These are phyloP conservation scores for Colletotrichum kahawae DNA, from an alignment of 2,329 filamentous ascomycete genomes.

Conservation along the genomic window DNA sequence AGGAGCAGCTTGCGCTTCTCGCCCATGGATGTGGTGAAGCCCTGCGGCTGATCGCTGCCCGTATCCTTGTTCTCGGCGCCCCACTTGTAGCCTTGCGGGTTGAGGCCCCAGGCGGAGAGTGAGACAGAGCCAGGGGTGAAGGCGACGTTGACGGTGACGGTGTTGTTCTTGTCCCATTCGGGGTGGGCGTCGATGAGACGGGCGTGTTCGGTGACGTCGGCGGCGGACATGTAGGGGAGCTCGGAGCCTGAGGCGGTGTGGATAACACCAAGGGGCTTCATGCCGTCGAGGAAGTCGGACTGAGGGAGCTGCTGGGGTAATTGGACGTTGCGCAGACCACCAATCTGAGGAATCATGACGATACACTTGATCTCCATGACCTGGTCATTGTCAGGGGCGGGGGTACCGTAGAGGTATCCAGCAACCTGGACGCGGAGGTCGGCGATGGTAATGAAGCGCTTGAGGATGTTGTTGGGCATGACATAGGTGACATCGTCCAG, in stretches of 20 bases:
- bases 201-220: conserved; percentile 93
- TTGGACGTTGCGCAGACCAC: conserved; percentile 89
- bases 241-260: conserved; percentile 96
- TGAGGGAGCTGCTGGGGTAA: conserved; percentile 88
- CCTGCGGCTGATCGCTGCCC: conserved; percentile 89
- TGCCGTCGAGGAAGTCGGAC: conserved; percentile 83
- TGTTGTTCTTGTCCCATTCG: conserved; percentile 83
- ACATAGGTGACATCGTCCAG: conserved; percentile 94
- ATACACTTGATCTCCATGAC: conserved; percentile 98
- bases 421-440: conserved; percentile 96
- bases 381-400: conserved; percentile 91
- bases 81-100: conserved; percentile 94
- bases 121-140: conserved; percentile 98
- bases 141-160: conserved; percentile 91
- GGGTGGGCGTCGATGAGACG: conserved; percentile 83
- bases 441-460: conserved; percentile 96
- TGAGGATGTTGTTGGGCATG: conserved; percentile 98
- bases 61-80: conserved; percentile 94
- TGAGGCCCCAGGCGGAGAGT: conserved; percentile 90
- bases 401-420: conserved; percentile 92
- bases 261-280: conserved; percentile 93
- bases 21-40: conserved; percentile 90
- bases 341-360: conserved; percentile 96
- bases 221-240: conserved; percentile 92
- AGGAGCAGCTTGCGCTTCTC: conserved; percentile 94